phyloP scores from a whole-genome alignment of 805 yeast species.

The Wickerhamomyces sydowiorum region DNA sequence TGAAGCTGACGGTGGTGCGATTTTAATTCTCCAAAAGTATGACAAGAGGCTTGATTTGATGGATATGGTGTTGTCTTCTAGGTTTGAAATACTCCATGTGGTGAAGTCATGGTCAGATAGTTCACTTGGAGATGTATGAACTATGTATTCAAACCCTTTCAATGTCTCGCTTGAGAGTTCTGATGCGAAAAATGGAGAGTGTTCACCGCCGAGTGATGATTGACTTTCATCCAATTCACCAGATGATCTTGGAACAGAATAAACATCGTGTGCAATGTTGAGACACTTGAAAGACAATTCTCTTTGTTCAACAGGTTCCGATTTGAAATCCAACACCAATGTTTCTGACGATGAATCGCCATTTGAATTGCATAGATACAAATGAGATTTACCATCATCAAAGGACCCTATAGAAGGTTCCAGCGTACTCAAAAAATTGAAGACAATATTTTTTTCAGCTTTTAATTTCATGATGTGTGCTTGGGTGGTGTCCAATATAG shows the following conservation, averaged over 20 bases:
- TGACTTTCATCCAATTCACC: conserved; percentile 33
- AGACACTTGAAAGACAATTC: conserved; percentile 34
- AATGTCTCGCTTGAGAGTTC: conserved; percentile 35
- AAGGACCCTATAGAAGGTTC: background rate
- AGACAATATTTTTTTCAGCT: background rate
- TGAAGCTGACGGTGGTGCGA: conserved; percentile 36
- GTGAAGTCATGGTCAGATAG: conserved; percentile 3
- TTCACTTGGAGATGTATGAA: conserved; percentile 33
- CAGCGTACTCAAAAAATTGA: background rate
- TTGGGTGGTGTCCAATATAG: too few relatives aligned
- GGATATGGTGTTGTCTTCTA: background rate
- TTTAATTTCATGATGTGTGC: background rate
- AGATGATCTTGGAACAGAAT: conserved; percentile 47
- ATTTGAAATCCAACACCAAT: too few relatives aligned
- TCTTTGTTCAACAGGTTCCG: conserved; percentile 1
- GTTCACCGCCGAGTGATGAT: conserved; percentile 50
- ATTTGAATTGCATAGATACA: background rate
- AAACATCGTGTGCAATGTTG: conserved; percentile 33
- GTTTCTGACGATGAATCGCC: too few relatives aligned
- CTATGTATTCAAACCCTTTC: conserved; percentile 40
- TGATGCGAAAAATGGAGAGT: conserved; percentile 43
- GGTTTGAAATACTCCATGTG: background rate
- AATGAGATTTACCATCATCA: background rate
- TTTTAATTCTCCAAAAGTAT: conserved; percentile 17
- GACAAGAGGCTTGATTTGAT: background rate